A percentile compares a stretch with the other conserved stretches of the same genome.
Evolutionary conservation across 2,329 filamentous ascomycete genomes (phyloP).

Genomic region (Pseudogymnoascus sp.): DNA sequence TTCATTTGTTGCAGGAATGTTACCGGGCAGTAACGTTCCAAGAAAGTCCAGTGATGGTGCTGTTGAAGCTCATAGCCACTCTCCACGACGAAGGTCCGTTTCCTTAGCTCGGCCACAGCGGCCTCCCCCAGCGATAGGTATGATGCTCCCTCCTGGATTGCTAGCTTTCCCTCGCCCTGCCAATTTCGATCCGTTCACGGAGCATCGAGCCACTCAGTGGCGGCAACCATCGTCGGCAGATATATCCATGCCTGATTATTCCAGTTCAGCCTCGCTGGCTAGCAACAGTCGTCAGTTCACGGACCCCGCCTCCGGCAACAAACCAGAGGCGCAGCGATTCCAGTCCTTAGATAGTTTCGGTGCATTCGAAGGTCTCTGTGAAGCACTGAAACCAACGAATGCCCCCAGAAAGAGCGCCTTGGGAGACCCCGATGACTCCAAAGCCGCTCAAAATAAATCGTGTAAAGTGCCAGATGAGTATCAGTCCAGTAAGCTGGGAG

Average conservation of each 20-base stretch:
- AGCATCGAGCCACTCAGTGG: slow-evolving; percentile 26
- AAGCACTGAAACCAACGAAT: slow-evolving; percentile 25
- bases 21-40: slow-evolving; percentile 24
- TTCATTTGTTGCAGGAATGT: slow-evolving; percentile 31
- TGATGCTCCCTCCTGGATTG: slow-evolving; percentile 20
- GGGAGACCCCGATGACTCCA: neutral
- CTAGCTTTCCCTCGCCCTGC: slow-evolving; percentile 25
- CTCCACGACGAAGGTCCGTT: slow-evolving; percentile 39
- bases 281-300: slow-evolving; percentile 30
- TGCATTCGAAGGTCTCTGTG: slow-evolving; percentile 25
- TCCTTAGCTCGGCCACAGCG: slow-evolving; percentile 18
- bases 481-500: neutral
- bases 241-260: slow-evolving; percentile 40
- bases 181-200: slow-evolving; percentile 34
- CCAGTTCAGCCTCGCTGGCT: slow-evolving; percentile 21
- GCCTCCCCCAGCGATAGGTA: slow-evolving; percentile 26
- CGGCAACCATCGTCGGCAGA: slow-evolving; percentile 34
- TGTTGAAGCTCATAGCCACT: slow-evolving; percentile 53
- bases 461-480: neutral
- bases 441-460: neutral
- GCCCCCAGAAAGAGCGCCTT: slow-evolving; percentile 21
- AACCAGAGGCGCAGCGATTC: slow-evolving; percentile 17
- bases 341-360: slow-evolving; percentile 22
- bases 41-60: slow-evolving; percentile 37
- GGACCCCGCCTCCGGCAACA: slow-evolving; percentile 24